phyloP scores from a whole-genome alignment of 768 basidiomycete species.

The Suillus cothurnatus region DNA sequence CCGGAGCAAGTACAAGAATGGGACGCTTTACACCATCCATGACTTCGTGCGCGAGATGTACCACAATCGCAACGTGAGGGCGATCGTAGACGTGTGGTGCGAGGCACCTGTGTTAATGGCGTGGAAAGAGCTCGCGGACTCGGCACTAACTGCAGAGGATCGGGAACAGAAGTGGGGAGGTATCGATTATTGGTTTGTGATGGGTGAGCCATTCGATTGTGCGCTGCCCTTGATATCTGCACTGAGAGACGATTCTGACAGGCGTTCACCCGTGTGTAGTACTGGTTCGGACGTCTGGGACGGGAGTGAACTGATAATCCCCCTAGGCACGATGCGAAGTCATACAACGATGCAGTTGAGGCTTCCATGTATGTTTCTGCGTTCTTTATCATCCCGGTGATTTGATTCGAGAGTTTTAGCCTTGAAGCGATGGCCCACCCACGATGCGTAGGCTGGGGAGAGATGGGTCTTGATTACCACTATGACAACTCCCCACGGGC shows the following conservation, averaged over 20 bases:
- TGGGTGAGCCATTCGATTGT: constrained; percentile 50
- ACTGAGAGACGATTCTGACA: constrained; percentile 25
- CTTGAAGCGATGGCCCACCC: constrained; percentile 78
- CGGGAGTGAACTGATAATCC: constrained; percentile 2
- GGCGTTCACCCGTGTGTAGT: constrained; percentile 76
- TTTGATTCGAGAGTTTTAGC: constrained; percentile 35
- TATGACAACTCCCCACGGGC: constrained; percentile 77
- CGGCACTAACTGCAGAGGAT: constrained; percentile 54
- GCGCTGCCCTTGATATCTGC: background rate
- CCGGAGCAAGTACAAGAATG: constrained; percentile 58
- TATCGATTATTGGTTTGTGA: constrained; percentile 80
- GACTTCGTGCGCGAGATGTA: constrained; percentile 72
- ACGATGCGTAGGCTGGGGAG: constrained; percentile 86
- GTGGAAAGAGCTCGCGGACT: constrained; percentile 78
- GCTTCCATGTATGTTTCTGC: constrained; percentile 56
- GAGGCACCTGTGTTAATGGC: constrained; percentile 65
- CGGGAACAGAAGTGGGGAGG: constrained; percentile 61
- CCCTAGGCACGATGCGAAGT: constrained; percentile 67
- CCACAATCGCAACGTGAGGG: constrained; percentile 53
- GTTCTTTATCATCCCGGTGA: background rate
- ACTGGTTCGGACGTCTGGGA: background rate
- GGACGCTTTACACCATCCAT: constrained; percentile 54
- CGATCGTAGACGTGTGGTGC: constrained; percentile 88
- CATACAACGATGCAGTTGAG: constrained; percentile 70
- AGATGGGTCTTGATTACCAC: constrained; percentile 87